Evolutionary conservation across 768 basidiomycete species (phyloP), one percentile per base, ranked within the genome.

Genomic region (Suillus luteus): DNA sequence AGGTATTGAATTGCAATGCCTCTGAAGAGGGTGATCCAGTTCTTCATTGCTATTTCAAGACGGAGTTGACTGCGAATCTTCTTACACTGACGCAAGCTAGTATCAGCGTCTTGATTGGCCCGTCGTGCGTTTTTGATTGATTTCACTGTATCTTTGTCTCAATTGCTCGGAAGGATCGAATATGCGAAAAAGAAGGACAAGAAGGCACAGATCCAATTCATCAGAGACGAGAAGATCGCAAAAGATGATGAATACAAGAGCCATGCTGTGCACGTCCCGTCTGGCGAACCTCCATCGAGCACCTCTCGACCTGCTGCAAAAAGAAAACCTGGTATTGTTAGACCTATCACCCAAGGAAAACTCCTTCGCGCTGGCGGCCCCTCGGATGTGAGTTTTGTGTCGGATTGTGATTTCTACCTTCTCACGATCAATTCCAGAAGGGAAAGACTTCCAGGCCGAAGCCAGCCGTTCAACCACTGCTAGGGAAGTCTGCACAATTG

Each of bases 161-260:
- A 75, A 54, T 27, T n/a, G 17, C 51, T n/a, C 35, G 31, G 22
- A 37, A 98, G 93, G 9, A 78, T 98, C 64, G 87, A 92, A 62
- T 99, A 98, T 75, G 82, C 83, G 48, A 99, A 99, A 84, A 99
- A 99, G 85, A 99, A 95, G 78, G 96, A 96, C 67, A 99, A 99
- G 80, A 87, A 87, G 71, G 87, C 90, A 5, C 82, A 86, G 60
- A 93, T 99, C 77, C 91, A 90, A 74, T 90, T 93, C 66, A 75
- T 89, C 70, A 96, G 92, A 80, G 95, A 98, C 72, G 96, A 99
- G 76, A 86, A 88, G 9, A 79, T 96, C 22, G 78, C 73, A 12
- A 86, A 85, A 62, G 88, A 91, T 64, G 97, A 95, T 71, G 70
- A 85, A 11, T 99, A 99, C 79, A 99, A 99, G 85, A 96, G 93